Base-by-base conservation (phyloP, 2,329 filamentous ascomycete species). In the Xylariales sp. region DNA sequence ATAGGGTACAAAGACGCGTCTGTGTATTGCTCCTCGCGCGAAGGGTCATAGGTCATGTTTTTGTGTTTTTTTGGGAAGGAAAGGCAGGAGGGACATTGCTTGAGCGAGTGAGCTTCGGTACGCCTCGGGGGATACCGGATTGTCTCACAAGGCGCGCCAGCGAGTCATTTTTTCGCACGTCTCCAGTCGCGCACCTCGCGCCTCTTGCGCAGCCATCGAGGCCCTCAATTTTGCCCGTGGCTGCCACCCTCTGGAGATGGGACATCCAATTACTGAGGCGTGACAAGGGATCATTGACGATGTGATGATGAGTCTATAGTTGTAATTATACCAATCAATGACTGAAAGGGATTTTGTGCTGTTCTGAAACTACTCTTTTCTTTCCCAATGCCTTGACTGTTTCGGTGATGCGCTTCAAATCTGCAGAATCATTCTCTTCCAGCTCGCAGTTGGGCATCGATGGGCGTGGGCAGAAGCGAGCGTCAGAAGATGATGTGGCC, bases 291-390 rank as follows among this genome's bases (percentile, higher is more conserved):
- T 42, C 48, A 45, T 38, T 58, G 53, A 59, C 46, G 54, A 59
- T 48, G 49, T 52, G 49, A 53, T 52, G 49, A 53, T 50, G 55
- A 56, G 52, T 37, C 40, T 49, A 52, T 50, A 55, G 47, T 51
- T 60, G 56, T 61, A 61, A 60, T 59, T 58, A 60, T 61, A 60
- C 52, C 53, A 55, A 30, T 32, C 27, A 28, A 19, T 28, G 33
- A 37, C n/a, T n/a, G n/a, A n/a, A n/a, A n/a, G n/a, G 39, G 38
- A 39, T 40, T 33, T 45, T 41, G 32, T 40, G 40, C 39, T 32
- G 40, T 35, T 50, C 43, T 28, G 28, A 34, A 29, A 17, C 18
- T 38, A 15, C 16, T 24, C 8, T 33, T n/a, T 34, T 21, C 17
- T 12, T 33, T 25, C 12, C n/a, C n/a, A n/a, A n/a, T n/a, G n/a